These are phyloP conservation scores for Penicillium concentricum DNA, from an alignment of 2,329 filamentous ascomycete genomes.

Conservation along the genomic window DNA sequence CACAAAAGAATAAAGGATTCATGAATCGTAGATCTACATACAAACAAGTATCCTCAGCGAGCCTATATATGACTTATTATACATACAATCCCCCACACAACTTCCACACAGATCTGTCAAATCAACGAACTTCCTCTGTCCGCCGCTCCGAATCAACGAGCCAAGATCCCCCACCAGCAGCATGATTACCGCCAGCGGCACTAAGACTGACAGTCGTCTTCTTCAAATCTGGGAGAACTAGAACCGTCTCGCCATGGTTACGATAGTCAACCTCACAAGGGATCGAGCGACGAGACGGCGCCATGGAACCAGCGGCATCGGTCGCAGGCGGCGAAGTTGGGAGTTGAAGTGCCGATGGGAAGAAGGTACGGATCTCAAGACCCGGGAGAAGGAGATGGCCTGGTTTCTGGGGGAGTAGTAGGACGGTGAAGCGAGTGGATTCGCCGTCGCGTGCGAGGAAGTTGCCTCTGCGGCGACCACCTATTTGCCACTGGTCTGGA, in stretches of 20 bases:
- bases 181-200: conserved; percentile 55
- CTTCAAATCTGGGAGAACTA: conserved; percentile 69
- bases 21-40: conserved; percentile 23
- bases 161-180: conserved; percentile 58
- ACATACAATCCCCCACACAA: not conserved
- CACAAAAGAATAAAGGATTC: conserved; percentile 6
- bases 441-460: conserved; percentile 58
- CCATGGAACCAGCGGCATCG: conserved; percentile 12
- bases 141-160: conserved; percentile 61
- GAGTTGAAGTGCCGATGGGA: conserved; percentile 37
- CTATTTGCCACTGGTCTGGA: conserved; percentile 78
- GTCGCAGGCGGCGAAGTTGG: conserved; percentile 19
- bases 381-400: conserved; percentile 75
- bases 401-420: conserved; percentile 76
- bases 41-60: not conserved
- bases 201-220: conserved; percentile 73
- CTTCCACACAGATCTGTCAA: not conserved
- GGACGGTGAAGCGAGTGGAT: conserved; percentile 59
- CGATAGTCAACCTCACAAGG: conserved; percentile 76
- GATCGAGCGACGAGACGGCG: conserved; percentile 36
- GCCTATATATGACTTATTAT: not conserved
- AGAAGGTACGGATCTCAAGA: conserved; percentile 70
- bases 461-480: conserved; percentile 75
- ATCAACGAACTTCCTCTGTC: conserved; percentile 16
- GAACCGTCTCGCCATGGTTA: conserved; percentile 73